Percentiles rank a stretch among this genome's conserved stretches.
These are phyloP conservation scores for Neoscytalidium dimidiatum DNA, from an alignment of 2,329 filamentous ascomycete genomes.

Conservation along the genomic window DNA sequence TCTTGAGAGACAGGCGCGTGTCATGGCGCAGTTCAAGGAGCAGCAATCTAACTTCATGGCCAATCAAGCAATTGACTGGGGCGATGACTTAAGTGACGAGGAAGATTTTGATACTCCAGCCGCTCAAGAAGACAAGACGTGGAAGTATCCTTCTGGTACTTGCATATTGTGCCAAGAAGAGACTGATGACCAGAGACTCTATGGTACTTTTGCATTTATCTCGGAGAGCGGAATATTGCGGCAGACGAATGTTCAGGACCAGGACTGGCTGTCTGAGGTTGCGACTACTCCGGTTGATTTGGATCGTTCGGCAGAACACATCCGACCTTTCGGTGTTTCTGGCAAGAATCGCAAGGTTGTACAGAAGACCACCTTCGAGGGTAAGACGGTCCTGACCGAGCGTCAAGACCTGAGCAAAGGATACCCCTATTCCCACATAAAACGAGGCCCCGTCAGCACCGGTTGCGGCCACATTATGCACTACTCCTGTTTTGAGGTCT, in stretches of 20 bases:
- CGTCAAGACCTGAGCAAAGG: constrained; percentile 86
- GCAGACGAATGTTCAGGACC: constrained; percentile 79
- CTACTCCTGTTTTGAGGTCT: constrained; percentile 90
- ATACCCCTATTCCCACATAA: constrained; percentile 69
- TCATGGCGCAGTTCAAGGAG: constrained; percentile 98
- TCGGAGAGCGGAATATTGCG: constrained; percentile 83
- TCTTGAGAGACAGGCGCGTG: constrained; percentile 81
- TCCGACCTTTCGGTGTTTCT: constrained; percentile 88
- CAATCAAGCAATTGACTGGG: constrained; percentile 87
- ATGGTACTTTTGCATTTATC: constrained; percentile 90
- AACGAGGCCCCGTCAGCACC: constrained; percentile 77
- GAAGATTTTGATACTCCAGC: constrained; percentile 59
- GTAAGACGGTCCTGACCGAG: constrained; percentile 71
- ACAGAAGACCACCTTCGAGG: constrained; percentile 72
- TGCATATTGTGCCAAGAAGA: constrained; percentile 98
- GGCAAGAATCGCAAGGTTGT: constrained; percentile 80
- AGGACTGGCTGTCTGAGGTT: constrained; percentile 82
- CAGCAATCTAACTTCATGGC: constrained; percentile 95
- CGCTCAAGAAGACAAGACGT: constrained; percentile 71
- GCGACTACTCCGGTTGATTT: constrained; percentile 76
- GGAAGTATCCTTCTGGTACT: constrained; percentile 89
- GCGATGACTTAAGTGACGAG: constrained; percentile 76
- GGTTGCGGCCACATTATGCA: constrained; percentile 99
- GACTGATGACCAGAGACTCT: constrained; percentile 82
- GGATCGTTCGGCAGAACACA: constrained; percentile 78